Evolutionary conservation across 2,329 filamentous ascomycete genomes (phyloP).

Genomic region (Pestalotiopsis sp.): DNA sequence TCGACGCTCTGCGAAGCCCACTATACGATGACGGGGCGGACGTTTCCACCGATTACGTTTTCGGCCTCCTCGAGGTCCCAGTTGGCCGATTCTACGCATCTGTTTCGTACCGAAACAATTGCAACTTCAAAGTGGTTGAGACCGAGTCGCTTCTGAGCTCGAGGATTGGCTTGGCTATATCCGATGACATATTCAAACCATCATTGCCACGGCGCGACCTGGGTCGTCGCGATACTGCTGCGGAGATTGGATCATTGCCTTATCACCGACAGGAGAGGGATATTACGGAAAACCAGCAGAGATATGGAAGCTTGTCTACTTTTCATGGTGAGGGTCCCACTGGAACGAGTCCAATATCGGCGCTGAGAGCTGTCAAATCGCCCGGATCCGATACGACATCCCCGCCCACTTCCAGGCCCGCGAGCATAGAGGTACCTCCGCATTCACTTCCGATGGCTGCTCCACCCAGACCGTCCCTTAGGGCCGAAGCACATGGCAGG

Average conservation of each 20-base stretch:
- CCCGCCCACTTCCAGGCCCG: slow-evolving; percentile 53
- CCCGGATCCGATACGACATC: slow-evolving; percentile 66
- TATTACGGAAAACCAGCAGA: slow-evolving; percentile 68
- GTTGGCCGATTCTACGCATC: slow-evolving; percentile 81
- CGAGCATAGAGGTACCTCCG: slow-evolving; percentile 46
- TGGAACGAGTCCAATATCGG: slow-evolving; percentile 86
- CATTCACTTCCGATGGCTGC: slow-evolving; percentile 56
- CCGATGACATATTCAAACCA: slow-evolving; percentile 84
- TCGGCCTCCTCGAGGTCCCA: slow-evolving; percentile 84
- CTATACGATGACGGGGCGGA: slow-evolving; percentile 65
- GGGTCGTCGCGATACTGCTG: slow-evolving; percentile 37
- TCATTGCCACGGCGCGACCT: slow-evolving; percentile 64
- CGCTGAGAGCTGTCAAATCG: slow-evolving; percentile 69
- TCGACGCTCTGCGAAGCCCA: slow-evolving; percentile 73
- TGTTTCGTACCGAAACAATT: slow-evolving; percentile 84
- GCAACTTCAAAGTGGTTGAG: slow-evolving; percentile 89
- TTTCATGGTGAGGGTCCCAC: slow-evolving; percentile 79
- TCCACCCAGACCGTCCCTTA: slow-evolving; percentile 37
- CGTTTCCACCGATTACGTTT: slow-evolving; percentile 75
- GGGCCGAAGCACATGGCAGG: slow-evolving; percentile 59
- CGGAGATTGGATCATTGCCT: slow-evolving; percentile 76
- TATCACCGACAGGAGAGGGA: slow-evolving; percentile 54
- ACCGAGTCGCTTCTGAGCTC: slow-evolving; percentile 90
- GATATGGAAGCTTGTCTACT: slow-evolving; percentile 87
- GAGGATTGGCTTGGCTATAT: slow-evolving; percentile 81